Percentiles rank a stretch among this genome's conserved stretches.
phyloP scores from a whole-genome alignment of 2,329 filamentous ascomycete genomes.

The Venturia effusa region DNA sequence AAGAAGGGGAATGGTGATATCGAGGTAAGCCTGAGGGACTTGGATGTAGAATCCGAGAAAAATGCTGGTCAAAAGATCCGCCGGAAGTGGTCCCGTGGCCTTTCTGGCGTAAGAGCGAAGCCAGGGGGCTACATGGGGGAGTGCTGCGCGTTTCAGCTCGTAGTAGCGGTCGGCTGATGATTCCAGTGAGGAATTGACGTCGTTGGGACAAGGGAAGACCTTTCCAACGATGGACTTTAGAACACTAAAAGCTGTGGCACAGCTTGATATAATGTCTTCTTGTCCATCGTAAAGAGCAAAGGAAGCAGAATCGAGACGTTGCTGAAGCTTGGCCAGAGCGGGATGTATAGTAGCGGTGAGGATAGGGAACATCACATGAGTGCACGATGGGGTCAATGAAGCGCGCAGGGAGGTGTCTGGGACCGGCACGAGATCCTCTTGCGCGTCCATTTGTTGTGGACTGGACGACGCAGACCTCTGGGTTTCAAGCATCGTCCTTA shows the following conservation, averaged over 20 bases:
- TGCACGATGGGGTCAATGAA: constrained; percentile 10
- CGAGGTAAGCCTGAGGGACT: constrained; percentile 12
- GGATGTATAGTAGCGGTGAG: constrained; percentile 12
- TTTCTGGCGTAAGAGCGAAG: background rate
- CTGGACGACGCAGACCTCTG: background rate
- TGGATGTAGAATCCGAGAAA: constrained; percentile 14
- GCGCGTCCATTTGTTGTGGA: too few species aligned
- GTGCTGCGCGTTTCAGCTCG: background rate
- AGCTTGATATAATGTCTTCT: background rate
- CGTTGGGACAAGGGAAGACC: background rate
- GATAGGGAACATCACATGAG: constrained; percentile 13
- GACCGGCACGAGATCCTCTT: background rate
- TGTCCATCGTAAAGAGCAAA: background rate
- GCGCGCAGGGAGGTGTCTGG: background rate
- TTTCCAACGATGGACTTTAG: constrained; percentile 1
- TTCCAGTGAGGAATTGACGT: background rate
- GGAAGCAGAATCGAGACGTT: constrained; percentile 11
- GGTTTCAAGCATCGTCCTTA: background rate
- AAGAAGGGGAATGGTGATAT: constrained; percentile 13
- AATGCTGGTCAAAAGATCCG: constrained; percentile 9
- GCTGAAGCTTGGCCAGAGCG: constrained; percentile 12
- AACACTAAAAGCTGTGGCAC: constrained; percentile 1
- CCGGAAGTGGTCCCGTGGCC: background rate
- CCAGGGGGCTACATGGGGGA: background rate
- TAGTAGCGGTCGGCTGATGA: background rate